Evolutionary conservation across 179 eudicot species (phyloP), one percentile per base, ranked within the genome.

Genomic region (Nepenthes alata): DNA sequence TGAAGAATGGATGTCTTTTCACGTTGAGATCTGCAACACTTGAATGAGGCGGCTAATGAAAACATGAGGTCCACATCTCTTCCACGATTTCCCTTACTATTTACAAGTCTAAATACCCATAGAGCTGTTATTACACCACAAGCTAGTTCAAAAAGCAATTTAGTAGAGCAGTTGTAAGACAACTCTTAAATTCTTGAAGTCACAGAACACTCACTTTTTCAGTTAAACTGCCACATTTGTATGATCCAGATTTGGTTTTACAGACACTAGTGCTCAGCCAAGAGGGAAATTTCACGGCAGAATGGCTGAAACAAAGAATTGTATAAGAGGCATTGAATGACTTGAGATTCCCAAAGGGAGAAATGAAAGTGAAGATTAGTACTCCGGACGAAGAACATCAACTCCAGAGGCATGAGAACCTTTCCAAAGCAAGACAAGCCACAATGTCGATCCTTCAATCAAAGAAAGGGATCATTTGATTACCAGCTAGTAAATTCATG

Each of bases 1-100:
- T 65, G 14, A 48, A 59, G 58, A 67, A 35, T 5, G 47, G 48
- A 47, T 53, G 48, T 72, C 78, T 66, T 59, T 70, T 62, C 62
- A 76, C 67, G 71, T 82, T 13, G 78, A 59, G 47, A 37, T 55
- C 69, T 85, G 74, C 61, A 83, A 60, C 66, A 49, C 81, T 58
- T 76, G 78, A 54, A 83, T 85, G 48, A 88, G 75, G 60, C 64
- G 77, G 68, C 84, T 63, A 51, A 85, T 83, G 71, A 78, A 71
- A 59, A 81, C 79, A 76, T 85, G 91, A 52, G 84, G 60, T 7
- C 78, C 65, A 61, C 84, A 76, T 71, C 78, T 80, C 72, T 77
- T 84, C 87, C 87, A 69, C 4, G 80, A 65, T 58, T 66, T 69
- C 61, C 53, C 65, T 41, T 62, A 53, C 60, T 50, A 59, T 68